phyloP scores from a whole-genome alignment of 176 grass and related monocot genomes.

The Musa itinerans region DNA sequence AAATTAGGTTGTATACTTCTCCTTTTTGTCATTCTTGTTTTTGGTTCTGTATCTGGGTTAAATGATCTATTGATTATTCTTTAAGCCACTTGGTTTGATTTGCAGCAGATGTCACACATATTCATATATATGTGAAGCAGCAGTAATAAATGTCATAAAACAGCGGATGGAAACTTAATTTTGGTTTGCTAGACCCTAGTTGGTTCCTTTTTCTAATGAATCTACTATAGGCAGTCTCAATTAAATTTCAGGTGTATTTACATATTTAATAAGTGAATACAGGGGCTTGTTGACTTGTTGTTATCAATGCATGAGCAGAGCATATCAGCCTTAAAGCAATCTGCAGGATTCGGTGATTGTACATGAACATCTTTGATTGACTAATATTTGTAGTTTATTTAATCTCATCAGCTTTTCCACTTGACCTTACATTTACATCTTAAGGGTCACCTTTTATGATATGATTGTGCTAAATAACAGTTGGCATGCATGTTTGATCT shows the following conservation, averaged over 20 bases:
- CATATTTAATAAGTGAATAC: too few species aligned
- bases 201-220: too few species aligned
- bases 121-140: too few species aligned
- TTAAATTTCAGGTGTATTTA: too few species aligned
- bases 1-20: not conserved
- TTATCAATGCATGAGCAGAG: too few species aligned
- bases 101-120: not conserved
- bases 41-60: not conserved
- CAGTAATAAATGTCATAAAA: too few species aligned
- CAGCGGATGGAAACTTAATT: too few species aligned
- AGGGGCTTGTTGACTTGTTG: too few species aligned
- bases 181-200: too few species aligned
- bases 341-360: not conserved
- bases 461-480: slow-evolving; percentile 4
- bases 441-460: slow-evolving; percentile 5
- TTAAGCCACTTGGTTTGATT: not conserved
- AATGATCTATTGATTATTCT: not conserved
- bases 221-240: too few species aligned
- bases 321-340: not conserved
- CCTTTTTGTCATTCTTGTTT: not conserved
- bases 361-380: not conserved
- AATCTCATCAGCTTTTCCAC: not conserved
- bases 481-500: slow-evolving; percentile 5
- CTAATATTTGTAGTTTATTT: not conserved
- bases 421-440: not conserved